Evolutionary conservation across 1,284 basidiomycete species (phyloP).

Genomic region (Pisolithus thermaeus): DNA sequence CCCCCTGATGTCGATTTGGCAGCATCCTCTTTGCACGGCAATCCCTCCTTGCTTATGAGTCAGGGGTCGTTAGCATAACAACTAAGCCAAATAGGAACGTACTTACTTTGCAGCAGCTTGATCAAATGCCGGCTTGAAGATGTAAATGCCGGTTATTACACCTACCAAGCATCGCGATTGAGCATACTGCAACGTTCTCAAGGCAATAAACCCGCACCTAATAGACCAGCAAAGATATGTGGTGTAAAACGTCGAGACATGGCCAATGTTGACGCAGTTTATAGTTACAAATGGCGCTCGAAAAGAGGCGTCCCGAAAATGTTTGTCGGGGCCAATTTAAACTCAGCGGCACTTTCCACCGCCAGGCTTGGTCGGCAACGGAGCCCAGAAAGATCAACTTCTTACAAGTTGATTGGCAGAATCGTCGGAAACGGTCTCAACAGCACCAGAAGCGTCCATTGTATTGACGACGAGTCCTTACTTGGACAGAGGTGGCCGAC

Average conservation of each 20-base stretch:
- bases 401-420: no score
- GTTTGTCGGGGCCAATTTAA: slow-evolving; percentile 15
- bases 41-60: slow-evolving; percentile 10
- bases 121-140: slow-evolving; percentile 43
- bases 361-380: background rate
- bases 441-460: no score
- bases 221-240: slow-evolving; percentile 22
- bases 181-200: background rate
- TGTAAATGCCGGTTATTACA: slow-evolving; percentile 56
- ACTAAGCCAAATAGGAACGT: background rate
- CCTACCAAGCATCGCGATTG: slow-evolving; percentile 33
- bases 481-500: no score
- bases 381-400: background rate
- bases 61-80: slow-evolving; percentile 3
- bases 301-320: no score
- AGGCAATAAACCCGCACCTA: slow-evolving; percentile 17
- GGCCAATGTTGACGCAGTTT: slow-evolving; percentile 1
- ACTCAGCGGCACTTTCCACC: slow-evolving; percentile 27
- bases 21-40: background rate
- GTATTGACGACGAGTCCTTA: no score
- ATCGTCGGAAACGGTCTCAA: no score
- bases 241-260: slow-evolving; percentile 25
- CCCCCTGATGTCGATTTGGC: slow-evolving; percentile 1
- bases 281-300: slow-evolving; percentile 15
- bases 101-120: slow-evolving; percentile 12